These are phyloP conservation scores for Heritiera littoralis DNA, from an alignment of 345 rosid genomes.

Conservation along the genomic window DNA sequence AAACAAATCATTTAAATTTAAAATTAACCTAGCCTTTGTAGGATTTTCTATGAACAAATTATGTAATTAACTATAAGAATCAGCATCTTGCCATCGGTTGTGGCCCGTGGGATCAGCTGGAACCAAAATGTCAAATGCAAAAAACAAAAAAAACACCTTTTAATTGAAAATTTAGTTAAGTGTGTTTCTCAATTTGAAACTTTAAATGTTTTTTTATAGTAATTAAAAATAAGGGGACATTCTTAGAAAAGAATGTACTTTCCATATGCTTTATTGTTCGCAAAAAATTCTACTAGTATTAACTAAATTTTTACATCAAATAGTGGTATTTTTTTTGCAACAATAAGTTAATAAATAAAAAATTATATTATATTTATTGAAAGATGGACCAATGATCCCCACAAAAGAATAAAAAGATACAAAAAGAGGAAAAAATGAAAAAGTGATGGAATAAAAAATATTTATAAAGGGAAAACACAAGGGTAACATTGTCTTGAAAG, in stretches of 20 bases:
- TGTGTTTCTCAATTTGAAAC: neutral
- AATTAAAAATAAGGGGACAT: conserved; percentile 7
- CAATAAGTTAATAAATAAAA: neutral
- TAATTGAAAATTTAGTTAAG: neutral
- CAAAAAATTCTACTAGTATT: neutral
- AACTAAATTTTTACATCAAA: neutral
- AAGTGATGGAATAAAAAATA: neutral
- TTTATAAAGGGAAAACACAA: conserved; percentile 13
- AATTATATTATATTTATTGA: neutral
- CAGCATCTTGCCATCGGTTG: too few species aligned
- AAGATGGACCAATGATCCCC: conserved; percentile 17
- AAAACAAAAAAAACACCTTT: neutral
- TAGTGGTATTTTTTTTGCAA: neutral
- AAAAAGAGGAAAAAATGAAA: neutral
- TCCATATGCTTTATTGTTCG: neutral
- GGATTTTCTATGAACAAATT: neutral
- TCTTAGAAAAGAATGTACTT: conserved; percentile 27
- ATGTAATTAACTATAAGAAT: neutral
- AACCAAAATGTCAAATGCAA: too few species aligned
- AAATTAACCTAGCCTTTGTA: neutral
- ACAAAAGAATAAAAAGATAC: conserved; percentile 11
- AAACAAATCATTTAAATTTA: too few species aligned
- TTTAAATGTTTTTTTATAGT: neutral
- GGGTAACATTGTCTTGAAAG: conserved; percentile 37
- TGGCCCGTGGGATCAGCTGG: too few species aligned